These are phyloP conservation scores for Galerina marginata DNA, from an alignment of 768 basidiomycete genomes.

Conservation along the genomic window DNA sequence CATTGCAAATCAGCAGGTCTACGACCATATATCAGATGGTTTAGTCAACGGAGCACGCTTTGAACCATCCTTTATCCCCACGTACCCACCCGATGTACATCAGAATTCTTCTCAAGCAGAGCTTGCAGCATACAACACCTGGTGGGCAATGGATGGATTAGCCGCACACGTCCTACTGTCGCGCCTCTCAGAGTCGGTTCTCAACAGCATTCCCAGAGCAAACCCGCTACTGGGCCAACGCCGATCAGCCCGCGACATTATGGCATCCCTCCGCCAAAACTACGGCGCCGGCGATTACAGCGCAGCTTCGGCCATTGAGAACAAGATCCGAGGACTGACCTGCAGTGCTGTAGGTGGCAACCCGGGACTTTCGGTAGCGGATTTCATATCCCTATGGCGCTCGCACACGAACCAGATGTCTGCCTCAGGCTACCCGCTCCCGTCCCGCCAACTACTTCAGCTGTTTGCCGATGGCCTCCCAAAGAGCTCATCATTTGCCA, in stretches of 20 bases:
- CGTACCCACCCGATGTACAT: not conserved
- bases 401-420: not conserved
- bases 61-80: not conserved
- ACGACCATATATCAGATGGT: not conserved
- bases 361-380: too few relatives aligned
- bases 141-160: slow-evolving; percentile 5
- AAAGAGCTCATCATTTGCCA: not conserved
- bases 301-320: not conserved
- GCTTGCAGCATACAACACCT: not conserved
- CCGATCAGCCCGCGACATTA: not conserved
- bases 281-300: slow-evolving; percentile 9
- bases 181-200: not conserved
- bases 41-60: not conserved
- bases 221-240: not conserved
- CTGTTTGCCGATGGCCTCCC: slow-evolving; percentile 6
- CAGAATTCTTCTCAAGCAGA: not conserved
- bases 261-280: not conserved
- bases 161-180: not conserved
- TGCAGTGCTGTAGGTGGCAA: not conserved
- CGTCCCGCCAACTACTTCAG: not conserved
- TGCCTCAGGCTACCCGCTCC: not conserved
- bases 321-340: not conserved
- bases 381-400: not conserved
- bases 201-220: not conserved
- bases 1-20: not conserved